These are phyloP conservation scores for Fusarium poae DNA, from an alignment of 2,329 filamentous ascomycete genomes.

Conservation along the genomic window DNA sequence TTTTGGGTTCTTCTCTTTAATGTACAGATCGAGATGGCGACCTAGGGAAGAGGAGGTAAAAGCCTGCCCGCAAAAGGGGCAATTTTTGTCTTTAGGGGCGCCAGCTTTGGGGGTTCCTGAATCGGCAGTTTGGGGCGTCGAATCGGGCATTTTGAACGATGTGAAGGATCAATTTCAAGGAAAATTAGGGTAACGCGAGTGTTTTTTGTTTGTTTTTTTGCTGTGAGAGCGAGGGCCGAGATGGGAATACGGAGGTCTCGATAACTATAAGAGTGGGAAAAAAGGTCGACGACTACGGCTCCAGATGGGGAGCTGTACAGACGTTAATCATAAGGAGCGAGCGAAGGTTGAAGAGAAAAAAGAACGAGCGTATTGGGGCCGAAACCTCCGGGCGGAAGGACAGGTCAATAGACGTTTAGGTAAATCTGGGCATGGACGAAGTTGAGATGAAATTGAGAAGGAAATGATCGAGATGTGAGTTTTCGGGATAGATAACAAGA, in stretches of 20 bases:
- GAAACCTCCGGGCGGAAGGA: conserved; percentile 41
- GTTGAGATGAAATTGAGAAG: conserved; percentile 6
- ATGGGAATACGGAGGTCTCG: conserved; percentile 22
- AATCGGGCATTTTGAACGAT: conserved; percentile 52
- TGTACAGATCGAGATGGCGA: conserved; percentile 92
- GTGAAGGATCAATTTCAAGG: conserved; percentile 20
- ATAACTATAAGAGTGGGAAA: conserved; percentile 37
- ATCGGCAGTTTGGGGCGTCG: conserved; percentile 54
- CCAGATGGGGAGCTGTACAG: conserved; percentile 48
- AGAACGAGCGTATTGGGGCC: conserved; percentile 51
- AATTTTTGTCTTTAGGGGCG: conserved; percentile 85
- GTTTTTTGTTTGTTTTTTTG: conserved; percentile 13
- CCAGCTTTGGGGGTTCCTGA: conserved; percentile 54
- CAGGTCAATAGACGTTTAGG: conserved; percentile 18
- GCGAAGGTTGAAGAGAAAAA: conserved; percentile 39
- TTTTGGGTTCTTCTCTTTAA: conserved; percentile 93
- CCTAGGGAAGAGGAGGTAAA: conserved; percentile 96
- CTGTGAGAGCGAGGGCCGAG: conserved; percentile 26
- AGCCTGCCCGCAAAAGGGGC: conserved; percentile 87
- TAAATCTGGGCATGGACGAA: conserved; percentile 16
- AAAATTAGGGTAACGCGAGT: conserved; percentile 12
- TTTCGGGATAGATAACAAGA: conserved; percentile 29
- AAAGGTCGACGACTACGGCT: conserved; percentile 39
- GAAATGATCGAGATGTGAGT: neutral
- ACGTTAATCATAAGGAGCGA: conserved; percentile 51